Evolutionary conservation across 1,139 yeast species (phyloP).

Genomic region (Pichia sp.): DNA sequence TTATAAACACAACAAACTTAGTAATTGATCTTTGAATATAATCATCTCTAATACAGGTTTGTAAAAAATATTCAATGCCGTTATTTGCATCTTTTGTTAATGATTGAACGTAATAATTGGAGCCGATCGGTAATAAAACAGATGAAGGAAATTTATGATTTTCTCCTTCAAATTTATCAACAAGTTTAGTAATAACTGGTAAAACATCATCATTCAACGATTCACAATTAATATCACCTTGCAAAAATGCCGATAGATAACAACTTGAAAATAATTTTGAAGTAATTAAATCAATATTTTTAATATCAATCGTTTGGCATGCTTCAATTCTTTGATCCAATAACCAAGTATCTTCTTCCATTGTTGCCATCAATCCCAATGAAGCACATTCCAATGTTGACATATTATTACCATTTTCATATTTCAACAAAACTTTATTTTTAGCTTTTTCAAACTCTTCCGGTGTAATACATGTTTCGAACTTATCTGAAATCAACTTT

Average conservation of each 20-base stretch:
- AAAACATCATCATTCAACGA: constrained; percentile 12
- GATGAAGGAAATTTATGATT: constrained; percentile 26
- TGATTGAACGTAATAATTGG: constrained; percentile 30
- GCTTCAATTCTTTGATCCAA: constrained; percentile 47
- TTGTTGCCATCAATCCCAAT: constrained; percentile 34
- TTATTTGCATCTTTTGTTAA: constrained; percentile 43
- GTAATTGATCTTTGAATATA: constrained; percentile 34
- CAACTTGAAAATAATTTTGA: constrained; percentile 27
- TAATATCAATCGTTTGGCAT: constrained; percentile 51
- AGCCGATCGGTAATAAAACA: constrained; percentile 34
- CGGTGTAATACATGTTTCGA: constrained; percentile 24
- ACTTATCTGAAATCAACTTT: constrained; percentile 13
- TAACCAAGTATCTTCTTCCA: constrained; percentile 50
- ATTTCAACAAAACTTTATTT: constrained; percentile 38
- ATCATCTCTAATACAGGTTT: constrained; percentile 44
- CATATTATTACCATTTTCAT: constrained; percentile 34
- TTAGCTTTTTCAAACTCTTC: constrained; percentile 40
- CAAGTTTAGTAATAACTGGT: constrained; percentile 14
- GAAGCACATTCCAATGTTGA: constrained; percentile 44
- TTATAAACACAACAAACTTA: constrained; percentile 38
- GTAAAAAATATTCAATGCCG: constrained; percentile 46
- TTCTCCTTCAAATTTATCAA: constrained; percentile 14
- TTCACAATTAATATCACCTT: constrained; percentile 39
- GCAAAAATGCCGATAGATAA: constrained; percentile 39
- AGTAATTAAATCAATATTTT: constrained; percentile 29